Base-by-base conservation (phyloP, 1,139 yeast species). In the Hemisphaericaspora lyxosophila region DNA sequence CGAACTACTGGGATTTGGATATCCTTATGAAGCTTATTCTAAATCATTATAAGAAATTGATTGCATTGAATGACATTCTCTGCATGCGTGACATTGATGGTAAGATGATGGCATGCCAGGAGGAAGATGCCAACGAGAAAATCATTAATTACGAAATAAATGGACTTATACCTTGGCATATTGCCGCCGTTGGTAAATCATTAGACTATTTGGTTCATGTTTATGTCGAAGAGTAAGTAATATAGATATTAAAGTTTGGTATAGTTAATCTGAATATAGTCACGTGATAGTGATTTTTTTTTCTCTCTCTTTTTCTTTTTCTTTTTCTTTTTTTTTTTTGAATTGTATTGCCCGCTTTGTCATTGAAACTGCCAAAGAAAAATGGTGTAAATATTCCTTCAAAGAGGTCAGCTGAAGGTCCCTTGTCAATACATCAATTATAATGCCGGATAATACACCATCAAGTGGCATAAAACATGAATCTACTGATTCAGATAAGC, bases 111-210 rank as follows among this genome's bases (percentile, higher is more conserved):
- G 15, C 30, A 24, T 37, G 27, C 23, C 35, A 38, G 18, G 43
- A 42, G 23, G 13, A 16, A 22, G 17, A 18, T 16, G 11, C 52
- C 15, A 24, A 51, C 11, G 53, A 36, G 2, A 50, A 39, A n/a
- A 53, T 63, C 22, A 60, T 72, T 0, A 37, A 42, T 9, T 47
- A 43, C 34, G 48, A 51, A 9, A 42, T 47, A 3, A 38, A 45
- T 1, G 56, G 59, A 1, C 36, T 69, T 13, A 65, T 82, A 2
- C 97, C 97, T n/a, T 85, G 95, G 88, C 96, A 88, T 58, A 73
- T 87, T 22, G 66, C 78, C 22, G 87, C 95, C 0, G 95, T 87
- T 5, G 74, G 77, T 23, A 86, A 85, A 54, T 70, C 82, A 48
- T 57, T 84, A 51, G 75, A 70, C 31, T 70, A 70, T 46, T 57